phyloP scores from a whole-genome alignment of 768 basidiomycete genomes.

The Agaricus bisporus region DNA sequence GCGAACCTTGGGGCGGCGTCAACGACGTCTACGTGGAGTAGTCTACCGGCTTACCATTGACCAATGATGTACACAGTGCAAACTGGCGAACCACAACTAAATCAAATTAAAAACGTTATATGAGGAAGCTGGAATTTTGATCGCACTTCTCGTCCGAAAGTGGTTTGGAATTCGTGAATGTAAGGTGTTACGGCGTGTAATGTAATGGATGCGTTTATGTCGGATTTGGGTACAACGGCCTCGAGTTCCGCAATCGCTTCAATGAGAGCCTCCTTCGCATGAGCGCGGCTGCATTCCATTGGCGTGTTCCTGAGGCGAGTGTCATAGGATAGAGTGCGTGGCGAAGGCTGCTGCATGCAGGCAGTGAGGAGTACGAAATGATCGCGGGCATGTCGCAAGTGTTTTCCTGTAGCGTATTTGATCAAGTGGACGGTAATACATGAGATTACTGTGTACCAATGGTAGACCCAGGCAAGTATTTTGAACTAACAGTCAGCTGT shows the following conservation, averaged over 20 bases:
- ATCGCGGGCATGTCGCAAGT: conserved; percentile 79
- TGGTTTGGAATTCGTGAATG: conserved; percentile 69
- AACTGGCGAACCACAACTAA: conserved; percentile 79
- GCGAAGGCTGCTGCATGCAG: conserved; percentile 36
- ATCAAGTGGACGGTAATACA: conserved; percentile 1
- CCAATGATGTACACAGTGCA: conserved; percentile 90
- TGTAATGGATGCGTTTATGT: conserved; percentile 54
- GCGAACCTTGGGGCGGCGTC: conserved; percentile 47
- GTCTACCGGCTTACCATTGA: conserved; percentile 58
- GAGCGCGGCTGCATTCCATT: conserved; percentile 65
- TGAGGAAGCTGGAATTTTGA: background rate
- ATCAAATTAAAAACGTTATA: background rate
- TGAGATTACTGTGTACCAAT: conserved; percentile 47
- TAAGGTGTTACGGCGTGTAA: conserved; percentile 80
- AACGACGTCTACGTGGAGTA: conserved; percentile 5
- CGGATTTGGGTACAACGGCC: conserved; percentile 39
- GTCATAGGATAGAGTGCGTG: conserved; percentile 68
- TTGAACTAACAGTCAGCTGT: conserved; percentile 64
- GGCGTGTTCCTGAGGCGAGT: conserved; percentile 71
- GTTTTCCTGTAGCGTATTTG: conserved; percentile 53
- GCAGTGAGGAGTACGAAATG: conserved; percentile 70
- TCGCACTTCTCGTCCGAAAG: conserved; percentile 74
- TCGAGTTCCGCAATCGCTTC: conserved; percentile 54
- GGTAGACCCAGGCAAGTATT: conserved; percentile 79
- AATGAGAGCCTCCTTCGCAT: conserved; percentile 51